Evolutionary conservation across 202 grass and related monocot genomes (phyloP), one percentile per base, ranked within the genome.

Genomic region (Carex arenaria): DNA sequence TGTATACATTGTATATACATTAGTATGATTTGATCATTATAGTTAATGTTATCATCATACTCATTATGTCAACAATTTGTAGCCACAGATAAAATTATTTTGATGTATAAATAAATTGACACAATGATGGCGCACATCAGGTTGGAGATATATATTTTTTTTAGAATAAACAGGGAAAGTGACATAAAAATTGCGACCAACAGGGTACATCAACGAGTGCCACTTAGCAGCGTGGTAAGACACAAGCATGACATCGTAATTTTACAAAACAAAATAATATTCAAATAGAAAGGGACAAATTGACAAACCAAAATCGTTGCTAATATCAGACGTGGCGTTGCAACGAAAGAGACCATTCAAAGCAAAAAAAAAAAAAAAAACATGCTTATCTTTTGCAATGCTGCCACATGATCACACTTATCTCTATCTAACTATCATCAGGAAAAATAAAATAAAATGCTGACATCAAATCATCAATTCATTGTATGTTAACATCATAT

Each of bases 391-490:
- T 77, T 78, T 40, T 38, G n/a, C 54, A 40, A 78, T 60, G 30
- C 28, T 59, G 73, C 73, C 73, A 77, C 73, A 34, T 56, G 8
- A 34, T 59, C 52, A 77, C 3, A 15, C 74, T 78, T 59, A 78
- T 78, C 74, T 20, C 1, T 40, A 57, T 71, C 67, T 67, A 67
- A 49, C 22, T 45, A 47, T 5, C 2, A 7, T 4, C 28, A 15
- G 13, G 38, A 31, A 55, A 19, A 36, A 11, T 20, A 18, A 32
- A 56, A 51, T 18, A 4, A 19, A 36, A 8, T 38, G 8, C 7
- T 78, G 30, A 34, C 74, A 38, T 38, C 73, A 77, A 23, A 49
- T 72, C 68, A 23, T 49, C 73, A 77, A 47, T 72, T 72, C 68
- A 23, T 49, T 11, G 19, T 20, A 12, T 51, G 36, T 49, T 45